Evolutionary conservation across 2,329 filamentous ascomycete species (phyloP), one percentile per base, ranked within the genome.

Genomic region (Alternaria sp.): DNA sequence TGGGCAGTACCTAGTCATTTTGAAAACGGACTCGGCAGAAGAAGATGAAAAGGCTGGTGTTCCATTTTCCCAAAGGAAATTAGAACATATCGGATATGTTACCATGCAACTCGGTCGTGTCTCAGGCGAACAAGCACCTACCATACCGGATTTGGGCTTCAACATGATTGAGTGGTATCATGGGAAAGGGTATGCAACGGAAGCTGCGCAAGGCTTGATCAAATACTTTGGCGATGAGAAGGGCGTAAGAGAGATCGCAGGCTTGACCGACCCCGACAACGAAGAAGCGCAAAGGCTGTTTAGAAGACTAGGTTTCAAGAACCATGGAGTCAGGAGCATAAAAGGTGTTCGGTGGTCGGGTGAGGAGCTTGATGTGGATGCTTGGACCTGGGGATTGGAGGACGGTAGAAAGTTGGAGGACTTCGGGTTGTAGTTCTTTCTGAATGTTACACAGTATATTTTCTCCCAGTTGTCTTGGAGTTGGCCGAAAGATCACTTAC

Each of bases 1-100:
- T 50, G 72, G 72, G 4, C 68, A 63, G 0, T 72, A 66, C 26
- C 56, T 73, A 2, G 58, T 75, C 21, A 61, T 53, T n/a, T 54
- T 74, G 13, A 66, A 67, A 13, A 34, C 59, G 6, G 33, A 56
- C 0, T n/a, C 29, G 2, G 41, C 17, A 3, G 50, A 23, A 14
- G 31, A 6, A 2, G 34, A 40, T n/a, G 31, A 41, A 3, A 14
- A 56, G 4, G 9, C 36, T 3, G 26, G 5, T 13, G 29, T 24
- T 7, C 36, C 51, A 2, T 62, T 55, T 5, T 54, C 56, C 3
- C 21, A 53, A n/a, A 49, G 54, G 2, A 39, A 45, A 8, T 31
- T 51, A 5, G 51, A 54, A 5, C 41, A 34, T 14, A 60, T 69
- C 24, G 69, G 59, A 5, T 60, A 51, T 7, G 63, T 74, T 2